phyloP scores from a whole-genome alignment of 2,329 filamentous ascomycete genomes.

The Diplodia scrobiculata region DNA sequence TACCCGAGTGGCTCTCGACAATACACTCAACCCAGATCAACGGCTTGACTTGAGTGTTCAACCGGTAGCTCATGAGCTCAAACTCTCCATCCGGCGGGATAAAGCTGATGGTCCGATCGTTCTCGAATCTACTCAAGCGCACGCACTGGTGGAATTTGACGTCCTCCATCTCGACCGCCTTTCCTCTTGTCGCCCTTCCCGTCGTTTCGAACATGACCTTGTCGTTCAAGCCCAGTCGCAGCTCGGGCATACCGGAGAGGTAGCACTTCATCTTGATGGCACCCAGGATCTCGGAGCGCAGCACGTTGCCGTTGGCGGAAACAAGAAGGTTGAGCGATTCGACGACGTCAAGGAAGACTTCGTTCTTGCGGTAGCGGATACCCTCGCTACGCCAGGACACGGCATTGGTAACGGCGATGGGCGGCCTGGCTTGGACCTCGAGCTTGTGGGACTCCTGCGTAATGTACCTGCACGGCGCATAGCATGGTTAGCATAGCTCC shows the following conservation, averaged over 20 bases:
- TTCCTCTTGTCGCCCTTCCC: slow-evolving; percentile 87
- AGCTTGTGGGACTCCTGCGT: slow-evolving; percentile 99
- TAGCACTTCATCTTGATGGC: slow-evolving; percentile 99
- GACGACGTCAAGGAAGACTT: slow-evolving; percentile 96
- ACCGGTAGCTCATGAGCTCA: slow-evolving; percentile 97
- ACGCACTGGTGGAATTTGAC: slow-evolving; percentile 99
- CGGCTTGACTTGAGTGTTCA: slow-evolving; percentile 98
- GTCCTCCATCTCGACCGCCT: slow-evolving; percentile 99
- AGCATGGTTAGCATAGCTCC: neutral
- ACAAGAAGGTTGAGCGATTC: slow-evolving; percentile 96
- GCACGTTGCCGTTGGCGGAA: slow-evolving; percentile 88
- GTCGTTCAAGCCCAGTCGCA: slow-evolving; percentile 92
- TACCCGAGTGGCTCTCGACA: slow-evolving; percentile 92
- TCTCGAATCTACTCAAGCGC: slow-evolving; percentile 91
- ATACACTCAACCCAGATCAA: slow-evolving; percentile 99
- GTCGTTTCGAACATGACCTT: slow-evolving; percentile 99
- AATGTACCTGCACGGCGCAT: slow-evolving; percentile 67
- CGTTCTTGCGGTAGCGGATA: slow-evolving; percentile 98
- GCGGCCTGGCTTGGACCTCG: slow-evolving; percentile 91
- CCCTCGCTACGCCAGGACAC: slow-evolving; percentile 98
- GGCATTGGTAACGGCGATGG: slow-evolving; percentile 96
- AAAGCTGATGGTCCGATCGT: slow-evolving; percentile 97
- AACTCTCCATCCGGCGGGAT: slow-evolving; percentile 98
- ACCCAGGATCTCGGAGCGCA: slow-evolving; percentile 93
- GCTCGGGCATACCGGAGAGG: slow-evolving; percentile 94